Evolutionary conservation across 2,329 filamentous ascomycete species (phyloP).

Genomic region (Graphilbum ipis-grandicollis): DNA sequence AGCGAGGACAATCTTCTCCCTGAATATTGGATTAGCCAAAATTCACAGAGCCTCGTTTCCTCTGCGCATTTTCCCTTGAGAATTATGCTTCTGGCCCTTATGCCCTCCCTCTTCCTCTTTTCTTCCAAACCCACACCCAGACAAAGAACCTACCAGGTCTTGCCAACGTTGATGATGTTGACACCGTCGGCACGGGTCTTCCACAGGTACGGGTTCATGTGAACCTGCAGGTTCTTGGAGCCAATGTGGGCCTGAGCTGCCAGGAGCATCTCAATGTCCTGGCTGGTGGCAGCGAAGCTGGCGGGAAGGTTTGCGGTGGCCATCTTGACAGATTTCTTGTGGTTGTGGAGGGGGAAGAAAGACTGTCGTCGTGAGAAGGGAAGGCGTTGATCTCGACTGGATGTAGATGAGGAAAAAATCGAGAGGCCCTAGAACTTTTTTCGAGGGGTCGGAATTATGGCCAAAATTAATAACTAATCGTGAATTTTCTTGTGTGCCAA

Average conservation of each 20-base stretch:
- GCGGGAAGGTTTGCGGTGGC: conserved; percentile 86
- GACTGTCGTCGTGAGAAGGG: conserved; percentile 6
- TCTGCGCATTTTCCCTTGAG: too few relatives aligned
- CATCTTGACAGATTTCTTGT: conserved; percentile 51
- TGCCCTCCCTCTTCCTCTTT: background rate
- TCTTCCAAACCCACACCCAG: background rate
- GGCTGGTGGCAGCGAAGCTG: conserved; percentile 88
- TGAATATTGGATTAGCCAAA: conserved; percentile 20
- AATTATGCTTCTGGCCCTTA: too few relatives aligned
- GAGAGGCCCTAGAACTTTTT: conserved; percentile 1
- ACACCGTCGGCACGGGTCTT: conserved; percentile 97
- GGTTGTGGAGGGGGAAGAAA: background rate
- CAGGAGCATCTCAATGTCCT: conserved; percentile 99
- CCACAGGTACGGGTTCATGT: conserved; percentile 90
- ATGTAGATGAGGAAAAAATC: background rate
- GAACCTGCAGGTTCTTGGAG: conserved; percentile 97
- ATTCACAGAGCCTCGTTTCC: too few relatives aligned
- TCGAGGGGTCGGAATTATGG: conserved; percentile 7
- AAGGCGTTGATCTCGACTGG: conserved; percentile 5
- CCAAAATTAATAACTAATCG: conserved; percentile 7
- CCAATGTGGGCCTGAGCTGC: conserved; percentile 93
- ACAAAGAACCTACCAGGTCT: conserved; percentile 67
- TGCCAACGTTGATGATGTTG: conserved; percentile 98
- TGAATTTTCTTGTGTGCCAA: conserved; percentile 6
- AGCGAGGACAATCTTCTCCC: conserved; percentile 99